Conservation (phyloP, 2,329 filamentous ascomycete species). For the Diatrype stigma region DNA sequence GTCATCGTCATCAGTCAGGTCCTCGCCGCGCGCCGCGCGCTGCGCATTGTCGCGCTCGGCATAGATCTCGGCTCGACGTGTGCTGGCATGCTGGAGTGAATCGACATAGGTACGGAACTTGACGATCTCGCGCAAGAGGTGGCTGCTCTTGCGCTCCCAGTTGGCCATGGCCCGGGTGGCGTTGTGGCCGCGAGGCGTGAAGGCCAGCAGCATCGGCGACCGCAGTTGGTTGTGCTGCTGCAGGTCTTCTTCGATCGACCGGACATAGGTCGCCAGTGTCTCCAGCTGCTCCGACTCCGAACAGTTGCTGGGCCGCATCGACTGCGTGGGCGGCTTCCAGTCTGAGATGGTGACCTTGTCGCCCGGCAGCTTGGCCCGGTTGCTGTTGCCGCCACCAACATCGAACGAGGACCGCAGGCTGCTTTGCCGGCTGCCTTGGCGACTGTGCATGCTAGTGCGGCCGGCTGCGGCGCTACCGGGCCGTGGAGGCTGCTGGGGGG, state of each 20-base stretch:
- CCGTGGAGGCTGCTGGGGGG: slow-evolving; percentile 34
- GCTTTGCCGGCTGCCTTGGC: slow-evolving; percentile 29
- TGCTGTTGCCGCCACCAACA: slow-evolving; percentile 46
- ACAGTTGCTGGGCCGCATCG: slow-evolving; percentile 77
- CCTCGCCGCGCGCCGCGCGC: slow-evolving; percentile 43
- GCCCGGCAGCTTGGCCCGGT: slow-evolving; percentile 68
- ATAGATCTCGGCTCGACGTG: slow-evolving; percentile 68
- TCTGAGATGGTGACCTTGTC: slow-evolving; percentile 81
- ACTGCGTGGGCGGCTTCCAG: slow-evolving; percentile 86
- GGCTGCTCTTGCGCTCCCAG: slow-evolving; percentile 94
- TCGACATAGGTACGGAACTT: slow-evolving; percentile 97
- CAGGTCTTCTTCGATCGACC: slow-evolving; percentile 80
- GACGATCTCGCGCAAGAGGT: slow-evolving; percentile 88
- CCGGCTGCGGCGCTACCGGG: slow-evolving; percentile 47
- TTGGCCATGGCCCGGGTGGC: slow-evolving; percentile 83
- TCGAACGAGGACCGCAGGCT: slow-evolving; percentile 60
- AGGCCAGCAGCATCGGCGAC: slow-evolving; percentile 82
- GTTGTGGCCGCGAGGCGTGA: slow-evolving; percentile 79
- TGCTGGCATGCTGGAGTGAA: slow-evolving; percentile 67
- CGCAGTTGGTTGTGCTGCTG: slow-evolving; percentile 84
- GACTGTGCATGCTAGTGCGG: slow-evolving; percentile 44
- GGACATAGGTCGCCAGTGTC: slow-evolving; percentile 73
- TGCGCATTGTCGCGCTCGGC: slow-evolving; percentile 50
- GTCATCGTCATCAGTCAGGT: slow-evolving; percentile 35
- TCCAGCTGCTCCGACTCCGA: slow-evolving; percentile 77